Conservation (phyloP, 148 eudicot genomes). For the Heliamphora exappendiculata region DNA sequence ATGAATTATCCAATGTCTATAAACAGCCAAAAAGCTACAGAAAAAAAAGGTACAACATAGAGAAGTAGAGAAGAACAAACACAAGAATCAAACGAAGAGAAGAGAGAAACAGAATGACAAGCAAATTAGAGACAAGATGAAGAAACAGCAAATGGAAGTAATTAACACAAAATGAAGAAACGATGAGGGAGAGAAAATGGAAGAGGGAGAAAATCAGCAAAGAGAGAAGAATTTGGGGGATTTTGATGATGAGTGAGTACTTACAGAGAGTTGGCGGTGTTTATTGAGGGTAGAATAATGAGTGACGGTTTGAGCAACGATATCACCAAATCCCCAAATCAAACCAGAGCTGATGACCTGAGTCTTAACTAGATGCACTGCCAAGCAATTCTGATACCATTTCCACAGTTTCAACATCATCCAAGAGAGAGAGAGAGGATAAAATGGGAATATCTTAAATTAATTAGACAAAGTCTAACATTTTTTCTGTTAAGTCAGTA, state of each 20-base stretch:
- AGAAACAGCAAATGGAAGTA: neutral
- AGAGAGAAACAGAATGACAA: neutral
- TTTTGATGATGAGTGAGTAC: conserved; percentile 9
- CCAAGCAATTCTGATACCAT: conserved; percentile 85
- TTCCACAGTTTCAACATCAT: conserved; percentile 87
- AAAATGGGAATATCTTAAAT: no score
- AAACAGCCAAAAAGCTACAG: neutral
- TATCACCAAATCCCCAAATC: conserved; percentile 88
- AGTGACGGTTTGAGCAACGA: conserved; percentile 81
- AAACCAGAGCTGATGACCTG: conserved; percentile 87
- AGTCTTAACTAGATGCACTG: conserved; percentile 77
- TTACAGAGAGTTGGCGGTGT: conserved; percentile 29
- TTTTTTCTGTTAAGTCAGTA: no score
- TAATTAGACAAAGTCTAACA: no score
- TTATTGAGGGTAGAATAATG: conserved; percentile 31
- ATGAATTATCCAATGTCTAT: neutral
- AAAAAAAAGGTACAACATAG: neutral
- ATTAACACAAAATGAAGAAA: neutral
- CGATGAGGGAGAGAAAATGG: neutral
- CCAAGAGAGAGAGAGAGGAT: neutral
- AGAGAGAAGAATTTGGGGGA: neutral
- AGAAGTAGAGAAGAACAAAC: neutral
- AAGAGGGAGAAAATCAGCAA: neutral
- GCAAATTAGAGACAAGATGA: conserved; percentile 4
- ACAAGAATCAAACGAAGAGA: neutral